Base-by-base conservation (phyloP, 768 basidiomycete genomes). In the Zangia roseola region DNA sequence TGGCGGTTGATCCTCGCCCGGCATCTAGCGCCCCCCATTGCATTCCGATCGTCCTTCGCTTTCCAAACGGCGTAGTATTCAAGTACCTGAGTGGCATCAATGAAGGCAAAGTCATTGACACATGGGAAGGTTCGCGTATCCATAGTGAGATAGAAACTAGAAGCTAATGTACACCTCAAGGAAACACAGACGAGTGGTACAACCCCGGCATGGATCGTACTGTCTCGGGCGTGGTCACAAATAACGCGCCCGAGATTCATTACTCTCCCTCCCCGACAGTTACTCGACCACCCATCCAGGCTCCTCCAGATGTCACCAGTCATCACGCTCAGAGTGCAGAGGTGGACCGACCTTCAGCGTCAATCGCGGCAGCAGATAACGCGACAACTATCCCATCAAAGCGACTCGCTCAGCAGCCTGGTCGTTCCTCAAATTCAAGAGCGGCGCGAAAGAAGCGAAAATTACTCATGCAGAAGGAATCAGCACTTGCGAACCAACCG, bases 31-130 rank as follows among this genome's bases (percentile, higher is more conserved):
- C 63, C 10, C 55, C 62, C 6, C 67, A 62, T 43, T 68, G 52
- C 20, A 59, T 77, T n/a, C 71, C 75, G 25, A 61, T 80, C 47
- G 52, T 57, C 17, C 62, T 84, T 48, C 53, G 61, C 25, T 83
- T 73, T 52, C 56, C 62, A 4, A 62, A 72, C 5, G 81, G 80
- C 16, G 71, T 74, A 20, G 47, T 69, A 16, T 52, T 79, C 24
- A 74, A 71, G 55, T 72, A 74, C 46, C 30, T 68, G 37, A 68
- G 57, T 40, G 66, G 59, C 16, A 43, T 37, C 40, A 55, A 64
- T 47, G 49, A 59, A 48, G 61, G 69, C 42, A 45, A 56, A 47
- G 40, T 66, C 28, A 43, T 79, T 9, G 62, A 79, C 54, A 75
- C 74, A 19, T 77, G 75, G 72, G 52, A 60, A 42, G 55, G 77